These are phyloP conservation scores for Toxoplasma gondii DNA, from an alignment of 169 alveolate genomes.

Conservation along the genomic window DNA sequence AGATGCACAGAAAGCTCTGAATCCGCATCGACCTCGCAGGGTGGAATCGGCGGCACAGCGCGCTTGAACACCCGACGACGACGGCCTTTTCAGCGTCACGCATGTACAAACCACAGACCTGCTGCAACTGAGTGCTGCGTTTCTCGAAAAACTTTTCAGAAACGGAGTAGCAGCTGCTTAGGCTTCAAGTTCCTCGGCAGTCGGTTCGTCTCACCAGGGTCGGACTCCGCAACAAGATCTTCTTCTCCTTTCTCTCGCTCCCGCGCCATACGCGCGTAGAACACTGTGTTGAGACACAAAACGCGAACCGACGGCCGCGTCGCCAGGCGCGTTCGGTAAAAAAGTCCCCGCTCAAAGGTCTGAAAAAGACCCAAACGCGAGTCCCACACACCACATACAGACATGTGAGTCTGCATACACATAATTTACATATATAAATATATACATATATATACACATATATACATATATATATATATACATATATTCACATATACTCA, in stretches of 20 bases:
- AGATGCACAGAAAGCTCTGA: too few relatives aligned
- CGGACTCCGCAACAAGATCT: not conserved
- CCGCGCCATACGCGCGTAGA: slow-evolving; percentile 3
- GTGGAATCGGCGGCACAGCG: too few relatives aligned
- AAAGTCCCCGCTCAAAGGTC: slow-evolving; percentile 19
- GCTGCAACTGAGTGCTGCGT: too few relatives aligned
- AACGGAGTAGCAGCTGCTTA: too few relatives aligned
- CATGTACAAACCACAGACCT: too few relatives aligned
- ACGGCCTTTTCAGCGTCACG: too few relatives aligned
- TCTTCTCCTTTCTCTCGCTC: not conserved
- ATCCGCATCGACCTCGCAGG: too few relatives aligned
- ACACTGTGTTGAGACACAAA: not conserved
- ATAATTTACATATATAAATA: not conserved
- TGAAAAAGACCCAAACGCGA: not conserved
- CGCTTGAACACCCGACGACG: too few relatives aligned
- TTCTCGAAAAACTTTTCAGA: too few relatives aligned
- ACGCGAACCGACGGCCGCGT: not conserved
- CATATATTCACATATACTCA: not conserved
- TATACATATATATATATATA: not conserved
- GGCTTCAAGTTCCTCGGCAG: not conserved
- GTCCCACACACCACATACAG: not conserved
- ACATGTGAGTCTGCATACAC: not conserved
- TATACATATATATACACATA: not conserved
- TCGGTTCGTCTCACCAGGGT: not conserved
- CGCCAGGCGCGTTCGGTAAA: not conserved